Conservation (phyloP, 2,329 filamentous ascomycete genomes). For the Alternaria atra region DNA sequence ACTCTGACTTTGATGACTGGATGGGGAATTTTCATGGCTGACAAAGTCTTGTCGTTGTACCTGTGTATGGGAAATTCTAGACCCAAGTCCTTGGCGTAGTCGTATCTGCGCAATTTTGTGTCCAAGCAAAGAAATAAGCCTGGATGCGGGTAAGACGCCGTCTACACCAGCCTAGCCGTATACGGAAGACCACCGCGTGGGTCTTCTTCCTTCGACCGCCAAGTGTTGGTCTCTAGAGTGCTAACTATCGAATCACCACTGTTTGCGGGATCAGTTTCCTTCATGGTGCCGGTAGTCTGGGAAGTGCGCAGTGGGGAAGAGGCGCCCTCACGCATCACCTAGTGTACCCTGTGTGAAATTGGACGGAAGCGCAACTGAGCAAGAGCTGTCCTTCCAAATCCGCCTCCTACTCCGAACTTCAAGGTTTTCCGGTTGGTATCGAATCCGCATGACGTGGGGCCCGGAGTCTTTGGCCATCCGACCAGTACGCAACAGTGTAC, state of each 20-base stretch:
- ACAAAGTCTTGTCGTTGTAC: not conserved
- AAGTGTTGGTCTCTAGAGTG: not conserved
- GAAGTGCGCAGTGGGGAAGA: not conserved
- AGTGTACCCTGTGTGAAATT: not conserved
- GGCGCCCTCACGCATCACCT: not conserved
- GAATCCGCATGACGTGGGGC: not conserved
- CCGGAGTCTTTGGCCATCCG: not conserved
- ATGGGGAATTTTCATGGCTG: not conserved
- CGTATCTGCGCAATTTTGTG: not conserved
- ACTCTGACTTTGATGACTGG: not conserved
- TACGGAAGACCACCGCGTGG: not conserved
- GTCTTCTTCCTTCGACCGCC: not conserved
- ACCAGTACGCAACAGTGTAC: not conserved
- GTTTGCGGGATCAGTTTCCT: not conserved
- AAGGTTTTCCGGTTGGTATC: not conserved
- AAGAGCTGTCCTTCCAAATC: not conserved
- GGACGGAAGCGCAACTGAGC: not conserved
- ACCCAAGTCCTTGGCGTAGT: not conserved
- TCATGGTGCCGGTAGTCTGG: not conserved
- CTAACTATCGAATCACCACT: not conserved
- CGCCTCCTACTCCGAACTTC: not conserved
- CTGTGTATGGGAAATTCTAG: not conserved
- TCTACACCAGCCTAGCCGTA: constrained; percentile 1
- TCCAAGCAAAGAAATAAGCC: not conserved
- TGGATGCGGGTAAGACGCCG: not conserved